Evolutionary conservation across 352 stramenopile species (phyloP), one percentile per base, ranked within the genome.

Genomic region (Pythium oligandrum): DNA sequence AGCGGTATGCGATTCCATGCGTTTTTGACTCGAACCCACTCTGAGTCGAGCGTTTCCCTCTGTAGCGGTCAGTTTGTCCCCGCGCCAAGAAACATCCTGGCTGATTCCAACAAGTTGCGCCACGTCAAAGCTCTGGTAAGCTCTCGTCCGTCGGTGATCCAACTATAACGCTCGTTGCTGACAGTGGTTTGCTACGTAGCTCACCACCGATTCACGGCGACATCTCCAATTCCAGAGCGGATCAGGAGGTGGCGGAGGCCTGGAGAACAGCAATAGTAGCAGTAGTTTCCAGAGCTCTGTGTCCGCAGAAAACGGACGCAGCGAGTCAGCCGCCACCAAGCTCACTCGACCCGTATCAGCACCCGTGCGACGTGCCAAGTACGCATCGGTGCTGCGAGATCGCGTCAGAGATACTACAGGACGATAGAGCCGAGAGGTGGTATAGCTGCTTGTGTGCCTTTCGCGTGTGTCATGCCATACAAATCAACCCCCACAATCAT

Each of bases 71-170:
- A 60, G 55, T 30, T 53, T 12, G 26, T 61, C 4, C n/a, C 58
- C 5, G 51, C 48, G 35, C 80, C 78, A 35, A 90, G 86, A 53
- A 88, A 90, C 63, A 74, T 93, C n/a, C 58, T 93, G 10, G 75
- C 81, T 0, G 81, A 93, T 38, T 56, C 66, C 10, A 70, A 59
- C 30, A 92, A 90, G 43, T 55, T 92, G 6, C 78, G 79, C 7
- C 67, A 86, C 30, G 44, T 92, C 32, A 91, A 91, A 66, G 72
- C 77, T 0, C 65, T 93, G 48, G 75, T 93, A 62, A 12, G 74
- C 40, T 32, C 33, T 31, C 38, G 8, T 42, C 17, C 17, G 17
- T 26, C 17, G 17, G 17, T 26, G 17, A 26, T 26, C 17, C 17
- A 26, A 26, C 17, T 26, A 26, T 26, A 26, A 26, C 17, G 17